A percentile compares a stretch with the other conserved stretches of the same genome.
Evolutionary conservation across 768 basidiomycete species (phyloP).

Genomic region (Pisolithus microcarpus): DNA sequence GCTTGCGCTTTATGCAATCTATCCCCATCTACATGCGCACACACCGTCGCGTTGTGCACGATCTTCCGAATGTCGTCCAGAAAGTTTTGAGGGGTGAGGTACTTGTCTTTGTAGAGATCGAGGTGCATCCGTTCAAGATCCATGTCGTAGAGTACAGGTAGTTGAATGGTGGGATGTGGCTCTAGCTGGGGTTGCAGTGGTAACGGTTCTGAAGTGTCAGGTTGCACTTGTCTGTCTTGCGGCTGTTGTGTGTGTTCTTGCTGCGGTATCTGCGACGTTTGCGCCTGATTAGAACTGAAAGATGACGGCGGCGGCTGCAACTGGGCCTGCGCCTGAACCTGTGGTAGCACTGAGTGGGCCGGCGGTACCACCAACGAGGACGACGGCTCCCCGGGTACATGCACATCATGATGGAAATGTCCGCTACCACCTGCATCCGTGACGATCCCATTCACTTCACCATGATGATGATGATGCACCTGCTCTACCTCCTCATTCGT

Average conservation of each 20-base stretch:
- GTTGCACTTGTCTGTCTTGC: no score
- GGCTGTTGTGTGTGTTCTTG: no score
- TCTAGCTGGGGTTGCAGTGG: neutral
- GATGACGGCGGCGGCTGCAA: neutral
- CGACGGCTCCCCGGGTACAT: no score
- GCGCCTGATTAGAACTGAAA: no score
- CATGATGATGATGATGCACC: conserved; percentile 2
- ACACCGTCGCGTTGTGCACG: conserved; percentile 62
- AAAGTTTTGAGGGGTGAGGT: conserved; percentile 85
- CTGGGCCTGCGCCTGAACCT: conserved; percentile 22
- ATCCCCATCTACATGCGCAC: conserved; percentile 59
- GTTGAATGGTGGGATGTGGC: neutral
- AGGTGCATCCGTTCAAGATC: conserved; percentile 89
- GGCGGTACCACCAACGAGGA: no score
- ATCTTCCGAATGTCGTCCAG: conserved; percentile 77
- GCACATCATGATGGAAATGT: no score
- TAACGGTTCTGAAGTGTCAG: neutral
- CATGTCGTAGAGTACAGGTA: conserved; percentile 67
- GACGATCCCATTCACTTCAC: no score
- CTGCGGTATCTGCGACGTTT: no score
- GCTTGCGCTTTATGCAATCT: conserved; percentile 76
- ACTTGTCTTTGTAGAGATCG: conserved; percentile 76
- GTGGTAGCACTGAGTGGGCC: conserved; percentile 10
- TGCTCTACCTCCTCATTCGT: conserved; percentile 30
- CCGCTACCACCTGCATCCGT: no score